phyloP scores from a whole-genome alignment of 129 eudicot species.

The Dittrichia graveolens region DNA sequence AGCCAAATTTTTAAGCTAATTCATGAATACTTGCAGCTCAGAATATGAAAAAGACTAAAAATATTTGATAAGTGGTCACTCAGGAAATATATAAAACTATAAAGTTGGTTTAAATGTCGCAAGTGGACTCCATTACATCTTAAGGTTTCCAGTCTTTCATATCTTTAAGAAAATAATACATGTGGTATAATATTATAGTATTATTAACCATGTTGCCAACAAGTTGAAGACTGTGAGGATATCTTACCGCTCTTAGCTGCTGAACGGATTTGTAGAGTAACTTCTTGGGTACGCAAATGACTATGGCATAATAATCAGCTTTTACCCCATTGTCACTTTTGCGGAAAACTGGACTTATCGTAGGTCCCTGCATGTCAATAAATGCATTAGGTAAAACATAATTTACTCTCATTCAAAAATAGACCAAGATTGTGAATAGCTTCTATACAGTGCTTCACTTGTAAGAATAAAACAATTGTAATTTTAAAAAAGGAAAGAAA shows the following conservation, averaged over 20 bases:
- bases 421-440: slow-evolving; percentile 11
- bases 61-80: too few species aligned
- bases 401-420: neutral
- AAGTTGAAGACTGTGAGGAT: slow-evolving; percentile 3
- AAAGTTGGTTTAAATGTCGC: too few species aligned
- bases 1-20: too few species aligned
- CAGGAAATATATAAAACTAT: too few species aligned
- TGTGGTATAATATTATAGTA: neutral
- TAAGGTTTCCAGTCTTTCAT: too few species aligned
- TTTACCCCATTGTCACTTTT: slow-evolving; percentile 53
- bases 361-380: slow-evolving; percentile 73
- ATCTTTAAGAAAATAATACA: too few species aligned
- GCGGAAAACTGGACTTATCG: slow-evolving; percentile 85
- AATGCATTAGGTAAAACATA: neutral
- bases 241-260: slow-evolving; percentile 86
- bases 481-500: neutral
- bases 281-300: slow-evolving; percentile 93
- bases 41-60: too few species aligned
- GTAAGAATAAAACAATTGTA: neutral
- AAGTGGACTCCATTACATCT: neutral
- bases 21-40: too few species aligned
- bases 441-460: slow-evolving; percentile 4
- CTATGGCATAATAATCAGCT: slow-evolving; percentile 87
- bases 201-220: slow-evolving; percentile 13
- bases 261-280: slow-evolving; percentile 80